Base-by-base conservation (phyloP, 2,329 filamentous ascomycete genomes). In the Lasiodiplodia sp. region DNA sequence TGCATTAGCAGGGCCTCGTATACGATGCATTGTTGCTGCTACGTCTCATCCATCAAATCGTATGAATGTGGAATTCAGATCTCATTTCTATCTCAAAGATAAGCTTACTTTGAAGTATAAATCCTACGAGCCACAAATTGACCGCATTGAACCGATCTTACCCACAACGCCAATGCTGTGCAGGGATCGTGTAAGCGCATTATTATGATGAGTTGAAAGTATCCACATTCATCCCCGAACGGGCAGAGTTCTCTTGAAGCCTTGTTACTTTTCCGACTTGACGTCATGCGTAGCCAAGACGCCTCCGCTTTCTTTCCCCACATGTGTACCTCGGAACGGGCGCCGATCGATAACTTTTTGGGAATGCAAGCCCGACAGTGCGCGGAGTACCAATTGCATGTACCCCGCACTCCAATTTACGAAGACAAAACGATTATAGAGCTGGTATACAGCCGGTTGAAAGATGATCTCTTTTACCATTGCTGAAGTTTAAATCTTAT, bases 261-360 rank as follows among this genome's bases (percentile, higher is more conserved):
- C 28, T 7, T 31, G 2, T 31, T n/a, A 4, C 7, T 49, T 31
- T 21, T 3, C 11, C 25, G 0, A 23, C 4, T 14, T 63, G 58
- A 63, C 58, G 40, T 63, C 38, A 63, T 23, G 5, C 2, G 40
- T 25, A 37, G 60, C 60, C 60, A 64, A 64, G 60, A 49, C 28
- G 14, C 38, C 60, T 64, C 60, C 60, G 44, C 60, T 37, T 21
- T 21, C 14, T 8, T 52, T 64, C 60, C 47, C 60, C 60, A 52
- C 60, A 52, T 49, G 58, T 18, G 5, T 23, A 52, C 12, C 28
- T 28, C 28, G 47, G 60, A 4, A 23, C 47, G 44, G n/a, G 6
- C 31, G 60, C n/a, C 47, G 60, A 64, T 64, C 47, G 37, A 16
- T 31, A 21, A 5, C 60, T 38, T 38, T n/a, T 64, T n/a, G 60